phyloP scores from a whole-genome alignment of 768 basidiomycete genomes.

The Kwoniella bestiolae region DNA sequence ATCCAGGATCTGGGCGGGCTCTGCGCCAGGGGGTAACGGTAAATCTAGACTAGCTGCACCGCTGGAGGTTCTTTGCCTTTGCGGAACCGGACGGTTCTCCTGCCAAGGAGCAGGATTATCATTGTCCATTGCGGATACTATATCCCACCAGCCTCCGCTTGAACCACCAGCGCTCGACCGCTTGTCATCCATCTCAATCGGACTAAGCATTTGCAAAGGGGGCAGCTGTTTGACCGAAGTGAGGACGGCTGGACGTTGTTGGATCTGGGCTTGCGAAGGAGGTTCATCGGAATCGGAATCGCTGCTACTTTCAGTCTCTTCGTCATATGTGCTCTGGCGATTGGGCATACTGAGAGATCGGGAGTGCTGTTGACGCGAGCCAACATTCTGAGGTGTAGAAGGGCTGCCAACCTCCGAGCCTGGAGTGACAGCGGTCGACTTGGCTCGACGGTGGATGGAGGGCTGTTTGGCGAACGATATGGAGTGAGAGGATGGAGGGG shows the following conservation, averaged over 20 bases:
- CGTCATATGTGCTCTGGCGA: slow-evolving; percentile 28
- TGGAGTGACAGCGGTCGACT: slow-evolving; percentile 25
- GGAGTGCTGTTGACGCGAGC: slow-evolving; percentile 26
- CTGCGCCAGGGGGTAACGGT: slow-evolving; percentile 42
- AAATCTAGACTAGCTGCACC: slow-evolving; percentile 16
- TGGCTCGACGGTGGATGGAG: slow-evolving; percentile 35
- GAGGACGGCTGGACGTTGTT: slow-evolving; percentile 5
- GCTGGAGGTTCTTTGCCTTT: slow-evolving; percentile 12
- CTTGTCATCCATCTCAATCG: slow-evolving; percentile 20
- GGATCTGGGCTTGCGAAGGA: slow-evolving; percentile 13
- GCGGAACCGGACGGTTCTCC: slow-evolving; percentile 7
- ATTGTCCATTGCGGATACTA: slow-evolving; percentile 44
- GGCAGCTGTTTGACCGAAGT: slow-evolving; percentile 13
- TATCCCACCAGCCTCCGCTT: slow-evolving; percentile 49
- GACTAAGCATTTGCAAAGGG: slow-evolving; percentile 24
- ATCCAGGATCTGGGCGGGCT: slow-evolving; percentile 33
- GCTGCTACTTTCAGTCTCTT: slow-evolving; percentile 17
- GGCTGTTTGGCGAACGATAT: slow-evolving; percentile 25
- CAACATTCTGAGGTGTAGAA: slow-evolving; percentile 2
- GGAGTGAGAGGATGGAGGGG: slow-evolving; percentile 5
- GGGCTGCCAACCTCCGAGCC: slow-evolving; percentile 12
- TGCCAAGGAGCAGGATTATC: slow-evolving; percentile 40
- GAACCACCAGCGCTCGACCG: slow-evolving; percentile 6
- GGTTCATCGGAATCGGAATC: slow-evolving; percentile 22
- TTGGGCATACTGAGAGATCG: slow-evolving; percentile 45